These are phyloP conservation scores for Aspergillus japonicus DNA, from an alignment of 2,329 filamentous ascomycete species.

Conservation along the genomic window DNA sequence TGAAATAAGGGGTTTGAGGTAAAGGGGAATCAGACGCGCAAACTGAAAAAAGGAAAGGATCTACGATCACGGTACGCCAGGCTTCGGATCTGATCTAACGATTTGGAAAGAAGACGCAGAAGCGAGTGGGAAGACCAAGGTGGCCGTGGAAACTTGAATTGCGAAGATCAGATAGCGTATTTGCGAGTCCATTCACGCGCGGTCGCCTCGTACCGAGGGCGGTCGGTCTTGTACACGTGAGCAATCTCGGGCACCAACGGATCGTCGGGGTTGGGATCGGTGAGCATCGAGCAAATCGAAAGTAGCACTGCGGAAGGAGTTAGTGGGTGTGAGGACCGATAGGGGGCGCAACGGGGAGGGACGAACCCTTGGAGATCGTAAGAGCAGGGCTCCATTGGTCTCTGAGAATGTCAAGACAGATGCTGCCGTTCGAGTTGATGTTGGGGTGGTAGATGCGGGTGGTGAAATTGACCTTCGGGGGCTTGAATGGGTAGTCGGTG, in stretches of 20 bases:
- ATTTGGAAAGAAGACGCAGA: constrained; percentile 27
- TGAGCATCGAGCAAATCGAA: constrained; percentile 99
- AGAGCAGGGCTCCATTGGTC: constrained; percentile 99
- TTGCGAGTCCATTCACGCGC: constrained; percentile 98
- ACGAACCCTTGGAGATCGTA: constrained; percentile 94
- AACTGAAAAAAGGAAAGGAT: constrained; percentile 31
- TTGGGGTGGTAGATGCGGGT: constrained; percentile 99
- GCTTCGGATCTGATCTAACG: constrained; percentile 40
- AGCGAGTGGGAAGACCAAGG: constrained; percentile 28
- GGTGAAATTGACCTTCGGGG: constrained; percentile 99
- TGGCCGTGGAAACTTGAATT: constrained; percentile 25
- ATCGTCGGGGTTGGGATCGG: constrained; percentile 98
- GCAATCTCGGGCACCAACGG: constrained; percentile 98
- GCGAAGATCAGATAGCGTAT: constrained; percentile 77
- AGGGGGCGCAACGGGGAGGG: not conserved
- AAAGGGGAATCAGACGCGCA: constrained; percentile 24
- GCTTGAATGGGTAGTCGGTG: constrained; percentile 99
- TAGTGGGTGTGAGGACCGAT: constrained; percentile 1
- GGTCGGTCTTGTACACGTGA: constrained; percentile 99
- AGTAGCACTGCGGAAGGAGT: constrained; percentile 67
- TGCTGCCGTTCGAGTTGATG: constrained; percentile 99
- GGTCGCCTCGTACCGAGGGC: constrained; percentile 90
- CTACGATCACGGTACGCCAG: constrained; percentile 42
- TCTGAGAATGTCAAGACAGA: constrained; percentile 96
- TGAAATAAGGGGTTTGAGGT: constrained; percentile 16